phyloP scores from a whole-genome alignment of 768 basidiomycete genomes.

The Boletales sp. region DNA sequence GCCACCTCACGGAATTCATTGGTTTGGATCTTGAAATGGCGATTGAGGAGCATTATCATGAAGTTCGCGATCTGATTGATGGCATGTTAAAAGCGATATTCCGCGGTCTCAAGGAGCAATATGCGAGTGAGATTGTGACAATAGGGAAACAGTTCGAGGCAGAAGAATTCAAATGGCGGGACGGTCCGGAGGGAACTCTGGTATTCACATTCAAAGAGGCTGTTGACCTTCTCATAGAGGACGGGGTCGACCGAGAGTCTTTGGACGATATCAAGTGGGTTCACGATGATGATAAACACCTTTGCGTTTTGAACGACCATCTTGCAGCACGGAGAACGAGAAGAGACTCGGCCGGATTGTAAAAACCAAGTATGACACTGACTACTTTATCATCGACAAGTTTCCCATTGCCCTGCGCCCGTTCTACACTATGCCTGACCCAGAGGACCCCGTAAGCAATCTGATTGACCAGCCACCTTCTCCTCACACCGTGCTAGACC shows the following conservation, averaged over 20 bases:
- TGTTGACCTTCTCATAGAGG: conserved; percentile 79
- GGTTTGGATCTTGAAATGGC: conserved; percentile 99
- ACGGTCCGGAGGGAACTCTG: conserved; percentile 63
- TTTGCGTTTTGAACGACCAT: conserved; percentile 1
- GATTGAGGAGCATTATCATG: conserved; percentile 98
- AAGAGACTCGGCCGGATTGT: conserved; percentile 88
- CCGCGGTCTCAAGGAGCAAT: conserved; percentile 71
- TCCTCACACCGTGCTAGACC: conserved; percentile 42
- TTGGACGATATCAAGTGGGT: conserved; percentile 89
- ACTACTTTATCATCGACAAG: conserved; percentile 99
- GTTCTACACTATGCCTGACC: conserved; percentile 99
- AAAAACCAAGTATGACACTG: conserved; percentile 91
- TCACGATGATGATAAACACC: background rate
- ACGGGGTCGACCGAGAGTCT: conserved; percentile 72
- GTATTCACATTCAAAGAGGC: conserved; percentile 85
- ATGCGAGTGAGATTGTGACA: conserved; percentile 76
- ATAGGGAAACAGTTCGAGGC: conserved; percentile 88
- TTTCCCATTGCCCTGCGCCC: conserved; percentile 95
- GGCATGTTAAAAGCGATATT: conserved; percentile 84
- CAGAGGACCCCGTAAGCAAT: conserved; percentile 71
- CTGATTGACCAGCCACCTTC: background rate
- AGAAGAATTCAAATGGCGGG: conserved; percentile 93
- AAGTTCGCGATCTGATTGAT: conserved; percentile 92
- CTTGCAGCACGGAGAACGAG: conserved; percentile 88
- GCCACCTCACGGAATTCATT: conserved; percentile 97